Conservation (phyloP, 331 rosid genomes). For the Acacia concinna region DNA sequence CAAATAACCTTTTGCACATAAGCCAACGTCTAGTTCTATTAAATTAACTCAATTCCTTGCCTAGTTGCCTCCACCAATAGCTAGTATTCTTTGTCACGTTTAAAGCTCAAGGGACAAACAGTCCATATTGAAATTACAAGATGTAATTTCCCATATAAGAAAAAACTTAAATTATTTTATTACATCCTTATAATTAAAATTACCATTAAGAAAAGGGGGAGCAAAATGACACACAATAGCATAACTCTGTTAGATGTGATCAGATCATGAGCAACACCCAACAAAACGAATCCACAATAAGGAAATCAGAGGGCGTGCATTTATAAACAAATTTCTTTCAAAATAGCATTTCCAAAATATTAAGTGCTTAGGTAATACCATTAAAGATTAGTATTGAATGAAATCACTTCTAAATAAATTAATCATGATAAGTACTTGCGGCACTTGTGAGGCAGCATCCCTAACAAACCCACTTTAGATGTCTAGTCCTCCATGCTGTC, state of each 20-base stretch:
- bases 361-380: not conserved
- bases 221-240: not conserved
- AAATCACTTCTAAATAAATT: not conserved
- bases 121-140: not conserved
- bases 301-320: constrained; percentile 7
- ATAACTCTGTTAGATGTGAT: constrained; percentile 11
- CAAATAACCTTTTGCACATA: not conserved
- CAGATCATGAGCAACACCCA: constrained; percentile 3
- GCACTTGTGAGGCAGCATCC: not conserved
- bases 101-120: not conserved
- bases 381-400: not conserved
- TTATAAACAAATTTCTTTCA: constrained; percentile 7
- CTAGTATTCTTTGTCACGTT: not conserved
- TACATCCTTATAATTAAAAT: not conserved
- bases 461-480: not conserved
- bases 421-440: not conserved
- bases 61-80: not conserved
- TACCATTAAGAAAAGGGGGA: not conserved
- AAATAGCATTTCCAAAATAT: constrained; percentile 13
- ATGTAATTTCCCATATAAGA: not conserved
- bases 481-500: not conserved
- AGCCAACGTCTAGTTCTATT: not conserved
- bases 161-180: not conserved
- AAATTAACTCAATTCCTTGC: not conserved
- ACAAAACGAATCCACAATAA: constrained; percentile 7